Base-by-base conservation (phyloP, 164 flowering plant species). In the Umbellularia californica region DNA sequence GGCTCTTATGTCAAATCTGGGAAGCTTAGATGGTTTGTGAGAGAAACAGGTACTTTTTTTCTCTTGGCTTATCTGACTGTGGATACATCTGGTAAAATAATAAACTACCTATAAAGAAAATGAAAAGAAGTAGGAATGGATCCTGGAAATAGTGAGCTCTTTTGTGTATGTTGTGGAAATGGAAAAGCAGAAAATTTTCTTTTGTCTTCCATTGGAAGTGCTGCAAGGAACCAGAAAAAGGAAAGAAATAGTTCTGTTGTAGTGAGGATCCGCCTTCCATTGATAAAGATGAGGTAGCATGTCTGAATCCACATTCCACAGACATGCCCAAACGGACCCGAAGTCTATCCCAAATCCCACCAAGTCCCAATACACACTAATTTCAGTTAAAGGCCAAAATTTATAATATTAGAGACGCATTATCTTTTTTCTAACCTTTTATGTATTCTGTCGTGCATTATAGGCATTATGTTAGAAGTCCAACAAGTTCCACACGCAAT, bases 21-120 rank as follows among this genome's bases (percentile, higher is more conserved):
- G 67, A 83, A 87, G 75, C 81, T 87, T 47, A 75, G 80, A 75
- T 95, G 99, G 99, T 95, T 95, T 87, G 98, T 95, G 25, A 89
- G 98, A 83, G 92, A 93, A 87, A 95, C 98, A 82, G 99, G 99
- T 95, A 65, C 30, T 20, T 14, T 25, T 25, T 10, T 72, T 0
- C 4, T 13, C 33, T 69, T 50, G 35, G 41, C 15, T 24, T 24
- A 5, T 25, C 67, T 64, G 25, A 64, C 67, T 23, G 23, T 41
- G 28, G 67, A 24, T 64, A 24, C 11, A 64, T 64, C 14, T 64
- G 17, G 17, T 64, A 64, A 55, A 17, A 64, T 64, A 64, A 7
- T 64, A 25, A 13, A 24, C 9, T 23, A 64, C 17, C 12, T 23
- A 3, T 64, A 24, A 12, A 23, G 67, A 64, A 24, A 64, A 25